These are phyloP conservation scores for Aleurites moluccanus DNA, from an alignment of 441 rosid genomes.

Conservation along the genomic window DNA sequence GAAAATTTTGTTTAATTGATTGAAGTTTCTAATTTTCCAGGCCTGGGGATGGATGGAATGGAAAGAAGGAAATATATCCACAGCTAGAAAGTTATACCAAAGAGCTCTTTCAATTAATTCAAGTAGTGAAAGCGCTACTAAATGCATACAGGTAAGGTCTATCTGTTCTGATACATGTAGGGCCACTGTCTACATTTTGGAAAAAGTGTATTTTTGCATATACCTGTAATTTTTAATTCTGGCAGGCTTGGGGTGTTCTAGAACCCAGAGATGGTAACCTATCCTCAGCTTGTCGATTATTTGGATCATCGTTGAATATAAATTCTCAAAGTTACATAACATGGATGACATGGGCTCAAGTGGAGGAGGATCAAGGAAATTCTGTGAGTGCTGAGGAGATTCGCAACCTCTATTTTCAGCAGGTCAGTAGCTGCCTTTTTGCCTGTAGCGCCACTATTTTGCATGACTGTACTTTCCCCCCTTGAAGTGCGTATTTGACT, in stretches of 20 bases:
- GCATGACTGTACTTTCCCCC: neutral
- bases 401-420: constrained; percentile 89
- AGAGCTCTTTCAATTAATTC: constrained; percentile 70
- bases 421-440: constrained; percentile 46
- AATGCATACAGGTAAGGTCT: constrained; percentile 74
- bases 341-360: constrained; percentile 98
- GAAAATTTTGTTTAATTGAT: constrained; percentile 4
- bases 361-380: constrained; percentile 96
- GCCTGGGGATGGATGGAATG: constrained; percentile 99
- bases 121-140: constrained; percentile 77
- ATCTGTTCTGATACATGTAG: constrained; percentile 2
- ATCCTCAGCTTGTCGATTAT: constrained; percentile 83
- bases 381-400: constrained; percentile 91
- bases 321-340: constrained; percentile 91
- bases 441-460: neutral
- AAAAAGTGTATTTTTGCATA: constrained; percentile 3
- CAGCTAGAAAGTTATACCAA: constrained; percentile 81
- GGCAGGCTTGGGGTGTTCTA: constrained; percentile 95
- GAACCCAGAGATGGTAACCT: constrained; percentile 87
- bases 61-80: constrained; percentile 85
- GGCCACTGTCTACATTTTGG: neutral
- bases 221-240: neutral
- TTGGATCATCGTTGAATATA: constrained; percentile 73
- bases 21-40: constrained; percentile 36
- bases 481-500: neutral